Evolutionary conservation across 23 red algal species (phyloP).

Genomic region (Rhodosorus marinus): DNA sequence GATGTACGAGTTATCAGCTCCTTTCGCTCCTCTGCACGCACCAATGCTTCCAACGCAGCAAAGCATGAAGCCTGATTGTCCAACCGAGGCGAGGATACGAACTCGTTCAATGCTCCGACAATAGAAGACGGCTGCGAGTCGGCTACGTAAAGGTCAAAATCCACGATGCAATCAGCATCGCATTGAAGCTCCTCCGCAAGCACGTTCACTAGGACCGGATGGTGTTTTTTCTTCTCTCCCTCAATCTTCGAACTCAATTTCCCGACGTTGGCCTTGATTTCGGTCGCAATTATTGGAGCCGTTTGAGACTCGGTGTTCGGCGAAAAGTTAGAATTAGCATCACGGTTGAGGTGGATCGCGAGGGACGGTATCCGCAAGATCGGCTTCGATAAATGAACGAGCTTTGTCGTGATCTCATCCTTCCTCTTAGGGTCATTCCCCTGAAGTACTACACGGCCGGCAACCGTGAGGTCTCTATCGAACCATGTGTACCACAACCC

Average conservation of each 20-base stretch:
- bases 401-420: neutral
- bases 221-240: neutral
- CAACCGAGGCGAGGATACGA: conserved; percentile 51
- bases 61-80: conserved; percentile 57
- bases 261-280: neutral
- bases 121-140: conserved; percentile 43
- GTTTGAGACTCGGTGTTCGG: conserved; percentile 56
- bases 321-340: conserved; percentile 47
- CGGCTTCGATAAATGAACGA: conserved; percentile 22
- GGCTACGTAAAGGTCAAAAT: conserved; percentile 46
- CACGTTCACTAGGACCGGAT: conserved; percentile 2
- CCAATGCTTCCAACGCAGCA: conserved; percentile 27
- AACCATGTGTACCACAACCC: conserved; percentile 95
- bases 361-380: conserved; percentile 58
- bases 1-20: neutral
- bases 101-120: conserved; percentile 43
- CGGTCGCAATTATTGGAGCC: conserved; percentile 31
- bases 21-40: neutral
- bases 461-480: conserved; percentile 67
- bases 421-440: too few species aligned
- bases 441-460: conserved; percentile 36
- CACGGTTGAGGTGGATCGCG: conserved; percentile 61
- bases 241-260: neutral
- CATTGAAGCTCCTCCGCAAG: conserved; percentile 12
- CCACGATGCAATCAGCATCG: conserved; percentile 14